phyloP scores from a whole-genome alignment of 1,139 yeast species.

The Taphrina communis region DNA sequence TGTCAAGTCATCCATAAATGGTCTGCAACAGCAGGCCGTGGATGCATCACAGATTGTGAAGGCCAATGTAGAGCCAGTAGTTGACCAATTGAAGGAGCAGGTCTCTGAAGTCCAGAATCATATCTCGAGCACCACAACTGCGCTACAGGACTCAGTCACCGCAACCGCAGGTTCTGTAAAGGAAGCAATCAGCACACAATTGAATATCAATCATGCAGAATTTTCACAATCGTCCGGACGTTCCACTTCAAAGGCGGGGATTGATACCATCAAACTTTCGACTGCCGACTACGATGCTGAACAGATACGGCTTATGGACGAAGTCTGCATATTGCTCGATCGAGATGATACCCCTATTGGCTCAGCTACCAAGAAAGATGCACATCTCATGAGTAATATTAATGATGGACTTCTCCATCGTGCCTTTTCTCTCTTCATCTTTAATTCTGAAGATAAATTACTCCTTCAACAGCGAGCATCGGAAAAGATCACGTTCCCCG shows the following conservation, averaged over 20 bases:
- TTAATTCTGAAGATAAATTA: constrained; percentile 75
- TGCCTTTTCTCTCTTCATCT: constrained; percentile 91
- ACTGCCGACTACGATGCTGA: constrained; percentile 90
- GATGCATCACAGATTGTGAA: not conserved
- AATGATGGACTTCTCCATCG: constrained; percentile 85
- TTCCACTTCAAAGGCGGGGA: not conserved
- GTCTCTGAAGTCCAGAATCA: not conserved
- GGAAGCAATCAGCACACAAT: not conserved
- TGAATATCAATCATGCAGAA: not conserved
- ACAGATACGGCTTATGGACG: constrained; percentile 94
- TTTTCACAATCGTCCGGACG: not conserved
- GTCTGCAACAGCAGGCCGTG: constrained; percentile 1
- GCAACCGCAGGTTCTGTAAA: not conserved
- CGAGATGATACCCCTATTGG: constrained; percentile 86
- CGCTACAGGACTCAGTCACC: not conserved
- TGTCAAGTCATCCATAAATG: not conserved
- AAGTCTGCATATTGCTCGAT: constrained; percentile 90
- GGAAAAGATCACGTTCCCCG: constrained; percentile 94
- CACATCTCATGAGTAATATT: constrained; percentile 89
- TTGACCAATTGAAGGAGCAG: not conserved
- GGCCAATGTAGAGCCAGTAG: not conserved
- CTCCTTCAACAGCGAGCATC: constrained; percentile 92
- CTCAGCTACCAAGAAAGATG: constrained; percentile 89
- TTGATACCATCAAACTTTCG: constrained; percentile 47
- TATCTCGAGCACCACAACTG: not conserved